Conservation (phyloP, 257 asterid genomes). For the Plantago major region DNA sequence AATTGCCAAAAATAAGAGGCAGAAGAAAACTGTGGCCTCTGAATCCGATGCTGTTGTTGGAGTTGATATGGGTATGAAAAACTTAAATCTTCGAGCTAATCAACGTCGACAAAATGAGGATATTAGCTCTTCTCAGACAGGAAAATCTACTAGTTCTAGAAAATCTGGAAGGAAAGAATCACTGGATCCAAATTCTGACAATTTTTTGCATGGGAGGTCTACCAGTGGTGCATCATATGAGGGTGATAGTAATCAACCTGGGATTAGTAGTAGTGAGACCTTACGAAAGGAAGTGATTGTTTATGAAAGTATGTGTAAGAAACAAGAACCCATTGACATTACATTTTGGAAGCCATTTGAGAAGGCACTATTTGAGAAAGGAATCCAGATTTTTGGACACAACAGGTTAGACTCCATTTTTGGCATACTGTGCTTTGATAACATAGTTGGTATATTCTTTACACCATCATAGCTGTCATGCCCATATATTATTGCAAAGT, state of each 20-base stretch:
- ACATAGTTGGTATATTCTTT: conserved; percentile 9
- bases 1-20: conserved; percentile 61
- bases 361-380: conserved; percentile 84
- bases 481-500: conserved; percentile 4
- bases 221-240: conserved; percentile 48
- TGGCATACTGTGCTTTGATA: conserved; percentile 14
- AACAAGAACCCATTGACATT: conserved; percentile 41
- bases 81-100: conserved; percentile 34
- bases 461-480: not conserved
- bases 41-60: conserved; percentile 56
- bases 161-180: conserved; percentile 54
- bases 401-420: conserved; percentile 61
- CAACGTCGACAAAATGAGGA: conserved; percentile 42
- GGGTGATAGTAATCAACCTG: conserved; percentile 35
- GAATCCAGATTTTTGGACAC: conserved; percentile 76
- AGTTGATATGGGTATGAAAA: conserved; percentile 42
- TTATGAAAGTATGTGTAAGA: conserved; percentile 39
- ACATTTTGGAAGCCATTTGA: conserved; percentile 81
- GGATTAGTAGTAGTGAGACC: conserved; percentile 37
- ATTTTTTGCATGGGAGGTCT: conserved; percentile 42
- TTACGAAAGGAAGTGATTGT: conserved; percentile 44
- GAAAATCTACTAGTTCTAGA: conserved; percentile 46
- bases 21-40: conserved; percentile 48
- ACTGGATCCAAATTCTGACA: conserved; percentile 32
- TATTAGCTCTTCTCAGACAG: conserved; percentile 30